These are phyloP conservation scores for Penicillium ucsense DNA, from an alignment of 495 filamentous ascomycete genomes.

Conservation along the genomic window DNA sequence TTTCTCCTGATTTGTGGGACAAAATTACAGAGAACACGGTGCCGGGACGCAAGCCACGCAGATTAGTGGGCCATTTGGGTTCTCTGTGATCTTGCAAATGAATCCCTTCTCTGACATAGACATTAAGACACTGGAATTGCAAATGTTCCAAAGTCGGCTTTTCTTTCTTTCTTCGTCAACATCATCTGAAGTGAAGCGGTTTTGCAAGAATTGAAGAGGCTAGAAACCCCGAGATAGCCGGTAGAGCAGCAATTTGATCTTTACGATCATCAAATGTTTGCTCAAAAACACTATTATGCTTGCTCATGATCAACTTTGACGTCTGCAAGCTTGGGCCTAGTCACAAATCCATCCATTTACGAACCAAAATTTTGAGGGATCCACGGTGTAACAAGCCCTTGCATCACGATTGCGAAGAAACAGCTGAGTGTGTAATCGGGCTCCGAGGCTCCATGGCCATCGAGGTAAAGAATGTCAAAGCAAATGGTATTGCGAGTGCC, in stretches of 20 bases:
- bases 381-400: slow-evolving; percentile 2
- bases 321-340: background rate
- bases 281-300: background rate
- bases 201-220: background rate
- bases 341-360: slow-evolving; percentile 1
- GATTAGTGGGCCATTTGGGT: slow-evolving; percentile 1
- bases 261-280: background rate
- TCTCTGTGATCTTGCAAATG: slow-evolving; percentile 1
- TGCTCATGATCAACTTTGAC: background rate
- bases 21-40: slow-evolving; percentile 6
- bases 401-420: slow-evolving; percentile 7
- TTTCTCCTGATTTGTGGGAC: background rate
- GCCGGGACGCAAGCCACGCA: slow-evolving; percentile 1
- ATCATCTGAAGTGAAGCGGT: background rate
- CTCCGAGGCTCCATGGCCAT: background rate
- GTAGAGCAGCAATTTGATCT: background rate
- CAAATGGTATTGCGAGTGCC: slow-evolving; percentile 2
- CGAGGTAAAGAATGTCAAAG: slow-evolving; percentile 2
- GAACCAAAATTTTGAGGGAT: background rate
- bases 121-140: background rate
- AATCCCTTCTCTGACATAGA: slow-evolving; percentile 1
- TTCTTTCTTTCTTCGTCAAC: background rate
- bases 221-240: background rate
- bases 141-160: background rate
- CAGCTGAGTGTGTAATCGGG: slow-evolving; percentile 3